phyloP scores from a whole-genome alignment of 345 rosid species.

The Brassica carinata region DNA sequence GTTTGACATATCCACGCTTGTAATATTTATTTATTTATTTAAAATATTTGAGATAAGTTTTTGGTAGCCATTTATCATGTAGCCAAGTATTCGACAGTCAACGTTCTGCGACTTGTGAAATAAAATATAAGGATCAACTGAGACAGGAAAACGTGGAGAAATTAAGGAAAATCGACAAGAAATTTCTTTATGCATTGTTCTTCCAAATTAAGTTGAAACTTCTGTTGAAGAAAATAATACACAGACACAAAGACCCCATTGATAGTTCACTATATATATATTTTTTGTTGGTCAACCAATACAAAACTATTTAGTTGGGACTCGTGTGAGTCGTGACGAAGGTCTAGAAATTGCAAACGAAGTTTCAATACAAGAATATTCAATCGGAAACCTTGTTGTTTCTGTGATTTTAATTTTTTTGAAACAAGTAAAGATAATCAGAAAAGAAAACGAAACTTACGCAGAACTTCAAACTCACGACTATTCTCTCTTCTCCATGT shows the following conservation, averaged over 20 bases:
- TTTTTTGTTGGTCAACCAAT: slow-evolving; percentile 13
- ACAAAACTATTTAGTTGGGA: slow-evolving; percentile 13
- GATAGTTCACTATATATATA: neutral
- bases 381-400: neutral
- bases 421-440: slow-evolving; percentile 2
- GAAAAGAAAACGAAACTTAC: neutral
- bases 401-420: neutral
- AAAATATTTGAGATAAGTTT: neutral
- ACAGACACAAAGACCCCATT: slow-evolving; percentile 7
- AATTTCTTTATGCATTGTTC: slow-evolving; percentile 6
- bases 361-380: slow-evolving; percentile 24
- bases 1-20: neutral
- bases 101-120: neutral
- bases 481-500: slow-evolving; percentile 19
- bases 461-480: slow-evolving; percentile 12
- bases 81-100: neutral
- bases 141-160: slow-evolving; percentile 9
- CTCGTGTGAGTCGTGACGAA: slow-evolving; percentile 10
- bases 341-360: slow-evolving; percentile 29
- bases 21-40: neutral
- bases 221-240: neutral
- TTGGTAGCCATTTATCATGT: neutral
- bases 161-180: neutral
- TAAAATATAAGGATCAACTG: neutral
- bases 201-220: neutral